phyloP scores from a whole-genome alignment of 352 stramenopile species.

The Globisporangium middletonii region DNA sequence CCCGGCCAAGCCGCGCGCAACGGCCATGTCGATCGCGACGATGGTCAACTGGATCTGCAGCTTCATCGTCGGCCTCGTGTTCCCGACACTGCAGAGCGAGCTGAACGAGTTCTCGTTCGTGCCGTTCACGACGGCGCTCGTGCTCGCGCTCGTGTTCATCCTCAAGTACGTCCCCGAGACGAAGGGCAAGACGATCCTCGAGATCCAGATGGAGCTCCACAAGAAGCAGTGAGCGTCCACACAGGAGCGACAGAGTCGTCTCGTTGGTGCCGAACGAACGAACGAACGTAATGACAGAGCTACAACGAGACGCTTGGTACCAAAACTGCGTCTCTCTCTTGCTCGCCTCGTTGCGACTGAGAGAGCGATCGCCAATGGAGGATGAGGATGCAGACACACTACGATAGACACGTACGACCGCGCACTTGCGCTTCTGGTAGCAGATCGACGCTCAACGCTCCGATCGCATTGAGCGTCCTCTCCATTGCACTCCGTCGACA shows the following conservation, averaged over 20 bases:
- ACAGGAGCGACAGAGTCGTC: background rate
- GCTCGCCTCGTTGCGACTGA: too few relatives aligned
- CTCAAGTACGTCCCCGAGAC: constrained; percentile 89
- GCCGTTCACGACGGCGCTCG: constrained; percentile 83
- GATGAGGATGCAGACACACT: too few relatives aligned
- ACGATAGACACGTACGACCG: too few relatives aligned
- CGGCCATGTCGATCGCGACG: constrained; percentile 86
- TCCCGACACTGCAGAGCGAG: constrained; percentile 86
- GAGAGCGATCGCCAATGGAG: too few relatives aligned
- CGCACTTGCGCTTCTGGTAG: too few relatives aligned
- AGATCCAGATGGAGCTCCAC: constrained; percentile 59
- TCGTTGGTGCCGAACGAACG: too few relatives aligned
- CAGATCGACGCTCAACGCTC: too few relatives aligned
- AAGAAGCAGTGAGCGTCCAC: constrained; percentile 14
- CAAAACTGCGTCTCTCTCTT: too few relatives aligned
- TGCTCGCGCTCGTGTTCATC: constrained; percentile 72
- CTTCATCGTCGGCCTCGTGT: constrained; percentile 92
- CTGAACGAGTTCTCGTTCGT: constrained; percentile 88
- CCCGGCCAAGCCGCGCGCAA: constrained; percentile 89
- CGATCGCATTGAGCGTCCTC: background rate
- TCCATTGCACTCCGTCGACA: background rate
- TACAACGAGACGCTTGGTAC: too few relatives aligned
- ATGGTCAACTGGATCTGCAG: constrained; percentile 96
- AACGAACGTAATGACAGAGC: too few relatives aligned
- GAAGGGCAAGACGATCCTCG: constrained; percentile 76